These are phyloP conservation scores for Boletus mariae DNA, from an alignment of 1,284 basidiomycete species.

Conservation along the genomic window DNA sequence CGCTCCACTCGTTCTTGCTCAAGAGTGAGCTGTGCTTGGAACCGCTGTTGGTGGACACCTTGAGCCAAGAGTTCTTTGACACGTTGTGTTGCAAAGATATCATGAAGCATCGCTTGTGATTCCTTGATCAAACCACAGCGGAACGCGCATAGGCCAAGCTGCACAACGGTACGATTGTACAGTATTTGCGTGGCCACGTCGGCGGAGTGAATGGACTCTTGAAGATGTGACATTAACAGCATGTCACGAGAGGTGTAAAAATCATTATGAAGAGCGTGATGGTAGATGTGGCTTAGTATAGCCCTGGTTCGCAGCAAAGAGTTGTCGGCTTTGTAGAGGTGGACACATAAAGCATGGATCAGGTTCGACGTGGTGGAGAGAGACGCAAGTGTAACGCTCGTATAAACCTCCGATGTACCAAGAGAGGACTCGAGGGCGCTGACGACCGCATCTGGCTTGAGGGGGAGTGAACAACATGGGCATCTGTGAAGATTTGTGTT, in stretches of 20 bases:
- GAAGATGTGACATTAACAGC: constrained; percentile 97
- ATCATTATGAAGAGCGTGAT: constrained; percentile 94
- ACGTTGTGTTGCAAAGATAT: constrained; percentile 94
- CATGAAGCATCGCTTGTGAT: constrained; percentile 87
- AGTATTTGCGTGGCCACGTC: constrained; percentile 98
- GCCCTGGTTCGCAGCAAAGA: constrained; percentile 92
- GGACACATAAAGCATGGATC: constrained; percentile 86
- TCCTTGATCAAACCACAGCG: constrained; percentile 93
- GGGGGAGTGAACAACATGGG: constrained; percentile 9
- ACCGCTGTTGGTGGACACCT: constrained; percentile 91
- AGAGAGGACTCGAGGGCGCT: constrained; percentile 81
- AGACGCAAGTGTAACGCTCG: constrained; percentile 53
- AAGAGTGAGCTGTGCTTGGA: constrained; percentile 74
- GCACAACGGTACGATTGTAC: constrained; percentile 97
- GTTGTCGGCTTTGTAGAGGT: constrained; percentile 91
- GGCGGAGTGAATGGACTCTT: constrained; percentile 93
- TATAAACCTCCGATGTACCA: constrained; percentile 53
- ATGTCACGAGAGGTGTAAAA: constrained; percentile 98
- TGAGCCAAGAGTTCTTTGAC: constrained; percentile 98
- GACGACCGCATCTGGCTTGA: constrained; percentile 88
- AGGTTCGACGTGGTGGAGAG: constrained; percentile 65
- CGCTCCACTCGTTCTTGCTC: constrained; percentile 98
- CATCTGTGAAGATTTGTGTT: background rate
- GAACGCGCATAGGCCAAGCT: constrained; percentile 97
- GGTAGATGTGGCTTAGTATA: constrained; percentile 97